Evolutionary conservation across 2,329 filamentous ascomycete genomes (phyloP), one percentile per base, ranked within the genome.

Genomic region (Sporothrix mexicana): DNA sequence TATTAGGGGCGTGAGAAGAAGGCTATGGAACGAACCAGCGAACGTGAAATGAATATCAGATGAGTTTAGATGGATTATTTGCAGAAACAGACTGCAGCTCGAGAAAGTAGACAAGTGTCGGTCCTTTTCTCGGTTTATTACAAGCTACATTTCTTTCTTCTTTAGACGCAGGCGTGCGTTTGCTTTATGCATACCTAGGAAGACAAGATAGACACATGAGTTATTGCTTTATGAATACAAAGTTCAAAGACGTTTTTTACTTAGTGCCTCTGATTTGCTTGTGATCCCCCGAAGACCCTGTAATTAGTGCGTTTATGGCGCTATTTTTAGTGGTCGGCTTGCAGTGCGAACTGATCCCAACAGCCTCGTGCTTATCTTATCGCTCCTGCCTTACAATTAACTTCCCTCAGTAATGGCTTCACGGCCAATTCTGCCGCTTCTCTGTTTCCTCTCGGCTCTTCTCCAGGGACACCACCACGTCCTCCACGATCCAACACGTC

Each of bases 311-410:
- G 59, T 9, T n/a, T 45, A 47, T 13, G 47, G 61, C 41, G 12
- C 41, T 66, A 3, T 45, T 10, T 45, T 12, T 13, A 45, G 17
- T 5, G 59, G 2, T n/a, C 2, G 30, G 30, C 25, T 64, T 12
- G 41, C 41, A 15, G 41, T 20, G 2, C 61, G n/a, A 8, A 8
- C 5, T 12, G n/a, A 17, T 13, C 12, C 30, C 30, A 15, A 12
- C 41, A 66, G 67, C 49, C 49, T 59, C 7, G 67, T 23, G 53
- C 68, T 70, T 70, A 61, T 70, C 67, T 69, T 69, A 69, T 69
- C 67, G 20, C 17, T 36, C 51, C 64, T 47, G 43, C 62, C 13
- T 49, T 36, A 43, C 17, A 20, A 17, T 62, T 8, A 47, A 49
- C 25, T 66, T 49, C 25, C 43, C 17, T 64, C n/a, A 20, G 59